A percentile compares a stretch with the other conserved stretches of the same genome.
These are phyloP conservation scores for Russula olivacea DNA, from an alignment of 768 basidiomycete genomes.

Conservation along the genomic window DNA sequence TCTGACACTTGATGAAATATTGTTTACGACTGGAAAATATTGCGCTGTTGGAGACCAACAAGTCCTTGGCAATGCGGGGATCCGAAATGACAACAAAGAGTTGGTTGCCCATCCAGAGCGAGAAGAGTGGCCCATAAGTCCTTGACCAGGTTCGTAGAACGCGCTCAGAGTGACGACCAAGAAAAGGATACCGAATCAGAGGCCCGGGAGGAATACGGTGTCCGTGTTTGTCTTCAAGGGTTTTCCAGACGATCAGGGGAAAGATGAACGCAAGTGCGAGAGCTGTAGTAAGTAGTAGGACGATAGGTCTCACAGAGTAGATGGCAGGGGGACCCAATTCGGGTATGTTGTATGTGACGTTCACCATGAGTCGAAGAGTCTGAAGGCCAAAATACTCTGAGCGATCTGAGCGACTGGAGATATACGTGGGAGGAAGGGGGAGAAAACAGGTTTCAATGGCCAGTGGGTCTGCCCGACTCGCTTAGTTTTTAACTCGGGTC, in stretches of 20 bases:
- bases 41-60: constrained; percentile 33
- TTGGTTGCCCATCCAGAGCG: constrained; percentile 40
- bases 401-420: neutral
- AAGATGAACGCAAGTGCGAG: constrained; percentile 11
- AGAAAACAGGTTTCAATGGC: neutral
- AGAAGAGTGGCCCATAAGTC: constrained; percentile 39
- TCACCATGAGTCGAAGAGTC: neutral
- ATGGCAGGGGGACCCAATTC: neutral
- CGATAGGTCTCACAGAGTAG: neutral
- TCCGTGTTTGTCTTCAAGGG: constrained; percentile 26
- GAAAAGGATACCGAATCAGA: constrained; percentile 33
- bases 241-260: constrained; percentile 25
- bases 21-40: constrained; percentile 40
- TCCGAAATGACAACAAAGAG: constrained; percentile 44
- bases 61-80: constrained; percentile 39
- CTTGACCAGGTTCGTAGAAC: constrained; percentile 40
- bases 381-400: too few species aligned
- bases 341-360: neutral
- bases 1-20: constrained; percentile 42
- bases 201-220: constrained; percentile 29
- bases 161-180: constrained; percentile 40
- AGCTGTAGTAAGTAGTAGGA: neutral
- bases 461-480: neutral
- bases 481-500: neutral
- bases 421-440: neutral